Evolutionary conservation across 2,329 filamentous ascomycete genomes (phyloP).

Genomic region (Penicillium glabrum): DNA sequence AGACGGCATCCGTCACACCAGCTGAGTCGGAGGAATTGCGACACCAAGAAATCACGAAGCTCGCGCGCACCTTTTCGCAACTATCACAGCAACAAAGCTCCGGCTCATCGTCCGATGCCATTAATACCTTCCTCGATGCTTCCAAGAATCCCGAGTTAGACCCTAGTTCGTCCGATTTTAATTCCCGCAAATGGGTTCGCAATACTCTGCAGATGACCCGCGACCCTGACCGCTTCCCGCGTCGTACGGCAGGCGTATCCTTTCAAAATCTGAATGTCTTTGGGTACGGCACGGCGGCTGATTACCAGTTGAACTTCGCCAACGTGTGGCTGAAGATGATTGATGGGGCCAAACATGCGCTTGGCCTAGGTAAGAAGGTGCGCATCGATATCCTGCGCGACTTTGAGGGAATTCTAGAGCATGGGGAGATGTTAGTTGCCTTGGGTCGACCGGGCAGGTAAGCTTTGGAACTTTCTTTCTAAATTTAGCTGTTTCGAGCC

Average conservation of each 20-base stretch:
- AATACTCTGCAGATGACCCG: slow-evolving; percentile 36
- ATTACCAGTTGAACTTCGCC: slow-evolving; percentile 47
- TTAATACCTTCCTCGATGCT: slow-evolving; percentile 39
- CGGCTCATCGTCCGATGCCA: slow-evolving; percentile 4
- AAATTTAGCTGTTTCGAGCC: background rate
- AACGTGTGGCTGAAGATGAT: slow-evolving; percentile 42
- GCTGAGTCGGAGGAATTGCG: slow-evolving; percentile 23
- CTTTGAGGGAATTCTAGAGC: slow-evolving; percentile 62
- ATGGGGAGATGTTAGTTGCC: slow-evolving; percentile 57
- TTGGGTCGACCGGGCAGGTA: slow-evolving; percentile 50
- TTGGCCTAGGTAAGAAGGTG: slow-evolving; percentile 34
- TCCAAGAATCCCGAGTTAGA: slow-evolving; percentile 40
- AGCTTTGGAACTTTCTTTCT: background rate
- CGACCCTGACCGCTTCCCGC: slow-evolving; percentile 33
- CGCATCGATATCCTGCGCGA: slow-evolving; percentile 60
- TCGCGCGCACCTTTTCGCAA: slow-evolving; percentile 33
- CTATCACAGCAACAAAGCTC: slow-evolving; percentile 27
- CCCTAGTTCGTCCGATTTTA: slow-evolving; percentile 43
- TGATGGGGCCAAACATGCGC: slow-evolving; percentile 26
- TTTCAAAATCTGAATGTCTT: slow-evolving; percentile 48
- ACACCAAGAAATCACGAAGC: slow-evolving; percentile 25
- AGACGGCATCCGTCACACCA: slow-evolving; percentile 21
- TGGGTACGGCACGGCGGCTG: slow-evolving; percentile 43
- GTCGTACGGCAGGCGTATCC: slow-evolving; percentile 40
- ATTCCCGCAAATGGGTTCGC: slow-evolving; percentile 47